Base-by-base conservation (phyloP, 352 stramenopile species). In the Phytophthora idaei region DNA sequence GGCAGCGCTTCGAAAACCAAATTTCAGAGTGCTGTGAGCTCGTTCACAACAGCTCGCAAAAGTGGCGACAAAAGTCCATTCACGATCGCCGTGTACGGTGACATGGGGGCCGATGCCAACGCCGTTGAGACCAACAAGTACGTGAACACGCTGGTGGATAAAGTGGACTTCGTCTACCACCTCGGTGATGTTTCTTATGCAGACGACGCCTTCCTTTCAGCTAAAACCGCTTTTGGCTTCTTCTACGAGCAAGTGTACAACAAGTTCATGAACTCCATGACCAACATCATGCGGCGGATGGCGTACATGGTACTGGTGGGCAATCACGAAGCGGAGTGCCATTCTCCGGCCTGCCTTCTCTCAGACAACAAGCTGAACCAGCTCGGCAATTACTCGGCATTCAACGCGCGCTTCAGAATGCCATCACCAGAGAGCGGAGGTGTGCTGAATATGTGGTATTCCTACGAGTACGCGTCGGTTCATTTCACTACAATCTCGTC, bases 401-500 rank as follows among this genome's bases (percentile, higher is more conserved):
- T 71, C 46, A 81, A 82, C 39, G 36, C 63, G 5, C 69, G 75
- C 41, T 83, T 80, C 51, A 34, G 61, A 2, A 83, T 83, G 73
- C 75, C 75, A 3, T 79, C 72, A 2, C 12, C 11, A 2, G 75
- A 83, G 42, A 81, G 73, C 49, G 61, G 69, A 1, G 75, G 75
- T 1, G 65, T 60, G 15, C 5, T 61, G 3, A 83, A 81, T 64
- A 83, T 83, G 75, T 81, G 69, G 72, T 78, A 78, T 49, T 80
- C 75, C 10, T 83, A 69, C 21, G 69, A 81, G 12, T 74, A 79
- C 41, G 72, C 56, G 2, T 61, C 71, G 14, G 78, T 90, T 15
- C 88, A 96, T 59, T 90, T 94, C 25, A 85, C 85, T 0, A 69
- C 81, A 10, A 58, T 96, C 5, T 87, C 83, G 34, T 87, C 77